Evolutionary conservation across 2,329 filamentous ascomycete genomes (phyloP).

Genomic region (Fusarium newnesense): DNA sequence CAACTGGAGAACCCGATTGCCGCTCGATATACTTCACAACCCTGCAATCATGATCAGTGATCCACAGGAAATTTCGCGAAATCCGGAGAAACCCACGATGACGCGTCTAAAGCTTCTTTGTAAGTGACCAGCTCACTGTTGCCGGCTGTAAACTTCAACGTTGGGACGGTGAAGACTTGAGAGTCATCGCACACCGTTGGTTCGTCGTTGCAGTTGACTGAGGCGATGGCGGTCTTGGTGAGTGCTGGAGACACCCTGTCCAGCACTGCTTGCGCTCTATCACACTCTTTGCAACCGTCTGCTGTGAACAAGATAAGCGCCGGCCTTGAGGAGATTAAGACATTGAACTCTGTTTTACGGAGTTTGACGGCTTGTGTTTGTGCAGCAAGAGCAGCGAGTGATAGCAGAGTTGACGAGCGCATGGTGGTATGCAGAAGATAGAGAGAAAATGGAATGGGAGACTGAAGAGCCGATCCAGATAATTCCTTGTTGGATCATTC

Average conservation of each 20-base stretch:
- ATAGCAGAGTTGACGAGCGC: not conserved
- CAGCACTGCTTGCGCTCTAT: not conserved
- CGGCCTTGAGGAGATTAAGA: not conserved
- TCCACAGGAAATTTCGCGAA: not conserved
- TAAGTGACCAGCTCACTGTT: not conserved
- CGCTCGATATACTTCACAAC: not conserved
- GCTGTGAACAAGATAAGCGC: not conserved
- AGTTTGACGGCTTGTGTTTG: not conserved
- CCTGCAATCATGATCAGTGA: not conserved
- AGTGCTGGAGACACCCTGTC: not conserved
- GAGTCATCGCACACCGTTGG: not conserved
- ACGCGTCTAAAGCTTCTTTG: not conserved
- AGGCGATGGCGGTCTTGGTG: not conserved
- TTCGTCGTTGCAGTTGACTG: not conserved
- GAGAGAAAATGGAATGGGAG: not conserved
- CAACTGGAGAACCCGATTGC: not conserved
- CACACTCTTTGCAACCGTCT: slow-evolving; percentile 3
- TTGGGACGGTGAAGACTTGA: not conserved
- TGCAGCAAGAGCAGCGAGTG: not conserved
- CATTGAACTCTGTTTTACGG: not conserved
- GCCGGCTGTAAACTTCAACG: not conserved
- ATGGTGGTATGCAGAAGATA: not conserved
- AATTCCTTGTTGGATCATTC: not conserved
- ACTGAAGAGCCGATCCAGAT: not conserved
- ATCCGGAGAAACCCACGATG: not conserved